These are phyloP conservation scores for Tieghemostelium lacteum DNA, from an alignment of 78 protist genomes.

Conservation along the genomic window DNA sequence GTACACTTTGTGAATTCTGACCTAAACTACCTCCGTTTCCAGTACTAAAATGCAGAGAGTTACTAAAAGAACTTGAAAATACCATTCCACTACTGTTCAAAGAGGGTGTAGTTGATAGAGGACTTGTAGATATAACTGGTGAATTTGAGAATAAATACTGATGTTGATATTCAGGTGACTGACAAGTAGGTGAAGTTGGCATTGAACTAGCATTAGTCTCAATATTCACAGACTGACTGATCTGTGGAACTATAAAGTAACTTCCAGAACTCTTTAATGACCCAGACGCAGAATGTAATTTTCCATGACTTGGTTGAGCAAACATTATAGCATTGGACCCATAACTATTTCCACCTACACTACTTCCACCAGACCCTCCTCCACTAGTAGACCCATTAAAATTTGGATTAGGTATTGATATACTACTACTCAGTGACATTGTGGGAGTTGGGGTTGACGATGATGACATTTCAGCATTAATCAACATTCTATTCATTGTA, in stretches of 20 bases:
- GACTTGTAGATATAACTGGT: conserved; percentile 3
- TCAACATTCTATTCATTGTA: conserved; percentile 58
- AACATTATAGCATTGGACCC: conserved; percentile 1
- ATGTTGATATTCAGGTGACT: not conserved
- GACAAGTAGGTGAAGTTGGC: not conserved
- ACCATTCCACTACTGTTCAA: not conserved
- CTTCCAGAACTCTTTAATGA: not conserved
- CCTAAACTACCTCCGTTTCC: not conserved
- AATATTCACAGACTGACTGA: not conserved
- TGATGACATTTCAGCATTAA: conserved; percentile 4
- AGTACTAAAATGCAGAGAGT: not conserved
- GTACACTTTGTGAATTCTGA: not conserved
- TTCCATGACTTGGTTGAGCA: not conserved
- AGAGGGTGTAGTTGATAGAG: conserved; percentile 5
- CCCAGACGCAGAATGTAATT: not conserved
- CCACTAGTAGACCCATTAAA: conserved; percentile 3
- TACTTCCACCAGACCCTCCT: not conserved
- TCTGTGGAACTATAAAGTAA: not conserved
- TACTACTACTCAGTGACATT: too few species aligned
- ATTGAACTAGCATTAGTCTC: not conserved
- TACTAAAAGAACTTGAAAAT: not conserved
- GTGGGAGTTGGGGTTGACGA: too few species aligned
- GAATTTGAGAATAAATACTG: not conserved
- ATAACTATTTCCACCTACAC: not conserved
- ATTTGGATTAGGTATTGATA: not conserved